Evolutionary conservation across 2,329 filamentous ascomycete genomes (phyloP).

Genomic region (Pochonia chlamydosporia): DNA sequence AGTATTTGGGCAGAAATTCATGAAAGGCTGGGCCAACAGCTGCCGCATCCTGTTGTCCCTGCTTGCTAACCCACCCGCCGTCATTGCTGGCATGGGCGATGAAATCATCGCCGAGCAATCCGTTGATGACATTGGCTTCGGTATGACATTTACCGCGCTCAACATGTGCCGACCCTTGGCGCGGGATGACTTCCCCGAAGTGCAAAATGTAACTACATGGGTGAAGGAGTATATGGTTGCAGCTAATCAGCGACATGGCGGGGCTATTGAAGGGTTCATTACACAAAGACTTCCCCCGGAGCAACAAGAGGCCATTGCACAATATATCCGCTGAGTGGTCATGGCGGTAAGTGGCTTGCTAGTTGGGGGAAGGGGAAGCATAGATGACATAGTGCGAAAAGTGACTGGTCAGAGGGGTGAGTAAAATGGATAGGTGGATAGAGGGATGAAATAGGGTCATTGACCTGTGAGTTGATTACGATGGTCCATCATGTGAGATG

Average conservation of each 20-base stretch:
- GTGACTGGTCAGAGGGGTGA: background rate
- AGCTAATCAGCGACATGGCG: constrained; percentile 67
- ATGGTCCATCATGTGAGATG: background rate
- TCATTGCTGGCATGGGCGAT: constrained; percentile 59
- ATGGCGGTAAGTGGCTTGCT: background rate
- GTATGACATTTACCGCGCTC: constrained; percentile 86
- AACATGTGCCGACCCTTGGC: constrained; percentile 77
- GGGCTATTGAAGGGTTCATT: constrained; percentile 66
- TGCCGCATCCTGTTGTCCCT: constrained; percentile 86
- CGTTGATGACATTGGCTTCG: constrained; percentile 91
- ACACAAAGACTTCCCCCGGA: constrained; percentile 63
- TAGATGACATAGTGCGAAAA: background rate
- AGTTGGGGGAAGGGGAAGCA: background rate
- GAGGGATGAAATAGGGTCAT: too few relatives aligned
- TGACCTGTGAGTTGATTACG: background rate
- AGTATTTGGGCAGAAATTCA: constrained; percentile 74
- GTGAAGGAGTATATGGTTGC: constrained; percentile 71
- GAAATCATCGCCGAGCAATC: constrained; percentile 82
- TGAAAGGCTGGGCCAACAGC: constrained; percentile 87
- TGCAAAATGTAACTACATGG: constrained; percentile 78
- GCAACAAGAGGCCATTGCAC: constrained; percentile 45
- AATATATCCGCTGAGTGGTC: constrained; percentile 38
- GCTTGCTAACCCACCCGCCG: constrained; percentile 75
- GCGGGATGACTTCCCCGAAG: constrained; percentile 79
- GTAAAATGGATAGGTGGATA: background rate